These are phyloP conservation scores for Schizothecium vesticola DNA, from an alignment of 495 filamentous ascomycete genomes.

Conservation along the genomic window DNA sequence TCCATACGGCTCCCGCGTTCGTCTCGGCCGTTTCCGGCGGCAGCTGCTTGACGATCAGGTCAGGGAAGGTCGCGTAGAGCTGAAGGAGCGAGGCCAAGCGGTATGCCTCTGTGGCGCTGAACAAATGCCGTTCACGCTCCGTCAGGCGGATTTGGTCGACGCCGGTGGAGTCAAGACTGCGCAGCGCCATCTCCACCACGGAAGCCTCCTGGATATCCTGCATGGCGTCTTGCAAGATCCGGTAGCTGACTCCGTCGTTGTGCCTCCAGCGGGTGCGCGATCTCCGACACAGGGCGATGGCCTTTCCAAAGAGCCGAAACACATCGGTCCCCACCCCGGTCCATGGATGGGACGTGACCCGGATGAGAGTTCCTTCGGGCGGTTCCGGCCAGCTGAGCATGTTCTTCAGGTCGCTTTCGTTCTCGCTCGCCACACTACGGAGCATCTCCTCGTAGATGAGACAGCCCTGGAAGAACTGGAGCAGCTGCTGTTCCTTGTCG, in stretches of 20 bases:
- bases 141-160: background rate
- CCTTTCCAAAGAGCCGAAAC: constrained; percentile 29
- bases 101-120: constrained; percentile 27
- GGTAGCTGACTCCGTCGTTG: constrained; percentile 27
- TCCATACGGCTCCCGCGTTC: constrained; percentile 19
- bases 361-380: constrained; percentile 9
- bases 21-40: constrained; percentile 14
- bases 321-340: constrained; percentile 26
- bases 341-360: constrained; percentile 22
- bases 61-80: constrained; percentile 31
- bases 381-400: constrained; percentile 35
- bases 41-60: constrained; percentile 22
- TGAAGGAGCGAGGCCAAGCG: constrained; percentile 29
- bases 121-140: constrained; percentile 6
- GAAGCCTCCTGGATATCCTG: constrained; percentile 28
- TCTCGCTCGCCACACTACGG: constrained; percentile 31
- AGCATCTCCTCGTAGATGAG: constrained; percentile 35
- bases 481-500: constrained; percentile 16
- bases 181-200: constrained; percentile 20
- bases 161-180: constrained; percentile 12
- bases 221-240: constrained; percentile 26
- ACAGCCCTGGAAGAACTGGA: constrained; percentile 33
- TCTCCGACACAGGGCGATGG: constrained; percentile 27
- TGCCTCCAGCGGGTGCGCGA: constrained; percentile 30
- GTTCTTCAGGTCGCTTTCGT: constrained; percentile 25